phyloP scores from a whole-genome alignment of 352 stramenopile species.

The Phytophthora citrophthora region DNA sequence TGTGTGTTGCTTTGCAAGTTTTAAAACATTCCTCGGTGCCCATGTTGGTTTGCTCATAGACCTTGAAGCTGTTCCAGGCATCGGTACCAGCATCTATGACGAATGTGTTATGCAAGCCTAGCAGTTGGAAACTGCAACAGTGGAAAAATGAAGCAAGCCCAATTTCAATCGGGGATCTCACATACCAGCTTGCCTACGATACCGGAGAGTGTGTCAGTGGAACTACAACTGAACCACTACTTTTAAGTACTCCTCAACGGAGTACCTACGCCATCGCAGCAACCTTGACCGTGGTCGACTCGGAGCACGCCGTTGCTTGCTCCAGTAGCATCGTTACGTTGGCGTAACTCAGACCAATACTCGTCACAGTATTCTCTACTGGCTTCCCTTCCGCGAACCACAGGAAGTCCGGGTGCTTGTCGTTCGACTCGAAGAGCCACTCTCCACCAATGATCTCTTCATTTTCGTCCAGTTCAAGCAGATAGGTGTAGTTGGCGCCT shows the following conservation, averaged over 20 bases:
- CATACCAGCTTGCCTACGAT: too few species aligned
- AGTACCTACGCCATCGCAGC: not conserved
- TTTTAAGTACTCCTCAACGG: not conserved
- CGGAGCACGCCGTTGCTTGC: constrained; percentile 10
- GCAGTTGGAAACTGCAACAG: too few species aligned
- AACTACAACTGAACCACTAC: too few species aligned
- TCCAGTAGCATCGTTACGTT: constrained; percentile 25
- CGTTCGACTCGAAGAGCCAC: constrained; percentile 33
- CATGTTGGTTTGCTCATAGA: too few species aligned
- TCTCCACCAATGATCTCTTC: constrained; percentile 38
- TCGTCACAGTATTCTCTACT: constrained; percentile 19
- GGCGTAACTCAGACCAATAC: constrained; percentile 32
- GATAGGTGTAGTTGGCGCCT: constrained; percentile 31
- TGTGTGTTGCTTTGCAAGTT: too few species aligned
- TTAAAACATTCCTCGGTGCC: too few species aligned
- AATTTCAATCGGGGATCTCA: too few species aligned
- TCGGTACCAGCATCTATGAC: too few species aligned
- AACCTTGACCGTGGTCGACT: not conserved
- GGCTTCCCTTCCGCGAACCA: constrained; percentile 30
- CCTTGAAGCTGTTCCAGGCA: too few species aligned
- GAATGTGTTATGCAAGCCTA: too few species aligned
- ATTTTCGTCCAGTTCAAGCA: constrained; percentile 31
- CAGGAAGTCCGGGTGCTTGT: constrained; percentile 39
- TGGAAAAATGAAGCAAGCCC: too few species aligned
- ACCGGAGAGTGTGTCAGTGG: too few species aligned